Evolutionary conservation across 2,329 filamentous ascomycete genomes (phyloP).

Genomic region (Penicillium frequentans): DNA sequence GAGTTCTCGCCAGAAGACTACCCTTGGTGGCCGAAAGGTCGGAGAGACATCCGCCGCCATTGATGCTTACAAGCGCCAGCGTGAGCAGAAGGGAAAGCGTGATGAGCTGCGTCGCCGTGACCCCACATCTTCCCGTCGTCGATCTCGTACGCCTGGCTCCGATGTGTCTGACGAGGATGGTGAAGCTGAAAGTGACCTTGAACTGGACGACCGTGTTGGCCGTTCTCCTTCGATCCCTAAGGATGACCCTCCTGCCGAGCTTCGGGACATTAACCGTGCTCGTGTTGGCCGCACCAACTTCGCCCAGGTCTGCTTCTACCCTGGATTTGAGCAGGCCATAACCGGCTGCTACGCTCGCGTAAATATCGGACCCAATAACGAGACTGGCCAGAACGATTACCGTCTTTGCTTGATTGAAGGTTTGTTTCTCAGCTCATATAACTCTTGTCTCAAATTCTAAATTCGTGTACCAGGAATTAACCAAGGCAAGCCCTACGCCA

Average conservation of each 20-base stretch:
- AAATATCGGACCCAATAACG: conserved; percentile 73
- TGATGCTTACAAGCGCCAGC: conserved; percentile 65
- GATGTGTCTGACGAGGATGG: conserved; percentile 61
- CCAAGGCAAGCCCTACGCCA: conserved; percentile 77
- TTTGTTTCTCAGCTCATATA: conserved; percentile 38
- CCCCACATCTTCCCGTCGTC: conserved; percentile 50
- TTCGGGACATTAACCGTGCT: conserved; percentile 81
- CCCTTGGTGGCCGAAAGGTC: conserved; percentile 63
- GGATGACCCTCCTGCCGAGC: conserved; percentile 67
- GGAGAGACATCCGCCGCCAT: conserved; percentile 71
- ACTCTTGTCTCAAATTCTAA: conserved; percentile 23
- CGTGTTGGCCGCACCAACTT: conserved; percentile 84
- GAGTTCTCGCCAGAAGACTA: conserved; percentile 69
- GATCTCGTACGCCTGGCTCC: conserved; percentile 63
- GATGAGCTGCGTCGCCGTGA: conserved; percentile 49
- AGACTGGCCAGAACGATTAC: conserved; percentile 74
- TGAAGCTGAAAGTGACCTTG: conserved; percentile 76
- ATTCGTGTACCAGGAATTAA: conserved; percentile 61
- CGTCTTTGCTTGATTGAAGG: conserved; percentile 87
- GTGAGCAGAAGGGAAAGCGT: conserved; percentile 58
- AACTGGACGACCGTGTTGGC: conserved; percentile 65
- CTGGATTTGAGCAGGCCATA: conserved; percentile 80
- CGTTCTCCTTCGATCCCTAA: conserved; percentile 55
- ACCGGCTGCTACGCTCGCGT: conserved; percentile 83
- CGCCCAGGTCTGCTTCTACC: conserved; percentile 88